phyloP scores from a whole-genome alignment of 495 filamentous ascomycete genomes.

The Podospora comata region DNA sequence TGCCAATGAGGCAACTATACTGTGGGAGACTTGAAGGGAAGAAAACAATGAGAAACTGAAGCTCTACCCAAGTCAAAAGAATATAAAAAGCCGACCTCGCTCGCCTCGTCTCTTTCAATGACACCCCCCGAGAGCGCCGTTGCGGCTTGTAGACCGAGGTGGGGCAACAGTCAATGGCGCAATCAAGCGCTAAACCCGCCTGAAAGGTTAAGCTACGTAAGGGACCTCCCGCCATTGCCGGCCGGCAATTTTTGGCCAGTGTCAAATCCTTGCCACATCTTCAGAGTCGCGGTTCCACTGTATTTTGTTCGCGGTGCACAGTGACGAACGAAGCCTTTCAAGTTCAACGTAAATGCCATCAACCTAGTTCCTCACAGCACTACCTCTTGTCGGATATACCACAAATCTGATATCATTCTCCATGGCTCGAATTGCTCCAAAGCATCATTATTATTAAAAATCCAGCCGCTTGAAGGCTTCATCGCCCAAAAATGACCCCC shows the following conservation, averaged over 20 bases:
- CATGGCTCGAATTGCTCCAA: not conserved
- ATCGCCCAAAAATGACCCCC: not conserved
- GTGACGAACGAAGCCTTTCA: not conserved
- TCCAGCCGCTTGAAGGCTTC: not conserved
- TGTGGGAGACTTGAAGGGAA: not conserved
- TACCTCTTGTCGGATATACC: not conserved
- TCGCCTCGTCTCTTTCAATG: not conserved
- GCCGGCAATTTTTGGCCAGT: not conserved
- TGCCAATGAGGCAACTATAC: not conserved
- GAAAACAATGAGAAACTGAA: slow-evolving; percentile 10
- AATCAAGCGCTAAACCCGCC: slow-evolving; percentile 24
- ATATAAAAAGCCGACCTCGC: slow-evolving; percentile 10
- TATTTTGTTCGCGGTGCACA: slow-evolving; percentile 5
- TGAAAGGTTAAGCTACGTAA: slow-evolving; percentile 18
- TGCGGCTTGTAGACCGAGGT: slow-evolving; percentile 8
- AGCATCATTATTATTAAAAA: not conserved
- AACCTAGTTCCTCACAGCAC: not conserved
- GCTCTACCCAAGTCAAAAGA: not conserved
- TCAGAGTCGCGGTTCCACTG: slow-evolving; percentile 4
- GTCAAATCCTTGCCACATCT: not conserved
- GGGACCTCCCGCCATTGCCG: not conserved
- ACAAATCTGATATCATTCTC: not conserved
- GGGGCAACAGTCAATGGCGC: slow-evolving; percentile 21
- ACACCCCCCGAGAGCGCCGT: slow-evolving; percentile 1
- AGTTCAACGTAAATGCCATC: not conserved